phyloP scores from a whole-genome alignment of 768 basidiomycete species.

The Termitomyces sp. region DNA sequence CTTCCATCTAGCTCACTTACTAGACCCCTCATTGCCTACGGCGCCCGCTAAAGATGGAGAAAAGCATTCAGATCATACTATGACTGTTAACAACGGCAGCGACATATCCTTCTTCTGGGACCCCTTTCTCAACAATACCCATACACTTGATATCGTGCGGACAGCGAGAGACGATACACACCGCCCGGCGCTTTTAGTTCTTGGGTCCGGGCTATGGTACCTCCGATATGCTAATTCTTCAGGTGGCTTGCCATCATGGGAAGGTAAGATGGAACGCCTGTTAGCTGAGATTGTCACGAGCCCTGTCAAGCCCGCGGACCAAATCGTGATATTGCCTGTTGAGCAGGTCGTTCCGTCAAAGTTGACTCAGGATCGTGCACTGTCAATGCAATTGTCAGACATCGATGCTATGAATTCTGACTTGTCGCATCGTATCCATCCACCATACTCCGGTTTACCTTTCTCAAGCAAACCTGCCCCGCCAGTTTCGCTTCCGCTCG shows the following conservation, averaged over 20 bases:
- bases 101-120: slow-evolving; percentile 74
- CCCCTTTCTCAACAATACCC: slow-evolving; percentile 75
- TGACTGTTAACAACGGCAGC: slow-evolving; percentile 39
- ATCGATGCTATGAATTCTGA: slow-evolving; percentile 92
- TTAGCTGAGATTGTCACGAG: slow-evolving; percentile 41
- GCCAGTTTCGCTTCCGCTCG: slow-evolving; percentile 59
- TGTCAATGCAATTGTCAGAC: slow-evolving; percentile 69
- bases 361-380: slow-evolving; percentile 55
- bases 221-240: slow-evolving; percentile 67
- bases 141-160: slow-evolving; percentile 38
- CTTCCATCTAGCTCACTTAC: slow-evolving; percentile 60
- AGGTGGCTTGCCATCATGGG: slow-evolving; percentile 77
- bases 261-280: slow-evolving; percentile 62
- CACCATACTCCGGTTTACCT: slow-evolving; percentile 19
- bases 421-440: slow-evolving; percentile 60
- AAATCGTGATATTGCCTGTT: slow-evolving; percentile 74
- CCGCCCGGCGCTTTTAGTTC: slow-evolving; percentile 60
- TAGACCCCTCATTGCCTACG: slow-evolving; percentile 53
- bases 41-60: slow-evolving; percentile 46
- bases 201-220: slow-evolving; percentile 90
- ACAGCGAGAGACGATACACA: slow-evolving; percentile 5
- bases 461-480: slow-evolving; percentile 14
- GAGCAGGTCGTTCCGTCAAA: slow-evolving; percentile 64
- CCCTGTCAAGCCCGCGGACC: slow-evolving; percentile 49
- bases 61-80: slow-evolving; percentile 64